Evolutionary conservation across 805 yeast genomes (phyloP).

Genomic region (Hanseniaspora lachancei): DNA sequence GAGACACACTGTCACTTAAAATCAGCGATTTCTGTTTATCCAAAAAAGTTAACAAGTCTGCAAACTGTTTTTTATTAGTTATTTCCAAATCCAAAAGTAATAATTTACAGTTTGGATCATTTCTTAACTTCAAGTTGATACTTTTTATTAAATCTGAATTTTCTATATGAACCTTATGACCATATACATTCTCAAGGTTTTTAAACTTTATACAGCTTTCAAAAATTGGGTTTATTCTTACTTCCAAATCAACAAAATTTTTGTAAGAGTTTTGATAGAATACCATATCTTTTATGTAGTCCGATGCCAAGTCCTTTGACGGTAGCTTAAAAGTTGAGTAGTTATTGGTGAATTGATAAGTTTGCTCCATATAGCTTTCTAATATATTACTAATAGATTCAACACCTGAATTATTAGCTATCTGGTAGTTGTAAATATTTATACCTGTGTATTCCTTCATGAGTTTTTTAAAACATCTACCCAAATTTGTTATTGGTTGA

Average conservation of each 20-base stretch:
- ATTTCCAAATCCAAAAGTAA: slow-evolving; percentile 9
- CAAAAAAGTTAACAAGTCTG: not conserved
- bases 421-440: not conserved
- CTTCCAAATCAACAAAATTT: not conserved
- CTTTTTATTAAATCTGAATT: not conserved
- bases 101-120: not conserved
- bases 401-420: not conserved
- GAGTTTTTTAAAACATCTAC: not conserved
- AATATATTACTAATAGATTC: not conserved
- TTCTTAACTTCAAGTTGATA: slow-evolving; percentile 1
- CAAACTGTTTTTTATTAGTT: not conserved
- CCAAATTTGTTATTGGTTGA: not conserved
- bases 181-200: slow-evolving; percentile 10
- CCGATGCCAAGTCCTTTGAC: not conserved
- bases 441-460: not conserved
- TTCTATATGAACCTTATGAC: slow-evolving; percentile 12
- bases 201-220: slow-evolving; percentile 3
- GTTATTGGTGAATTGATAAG: not conserved
- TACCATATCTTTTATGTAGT: not conserved
- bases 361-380: slow-evolving; percentile 2
- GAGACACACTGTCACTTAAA: not conserved
- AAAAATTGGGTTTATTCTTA: not conserved
- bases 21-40: not conserved
- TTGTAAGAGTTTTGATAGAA: not conserved
- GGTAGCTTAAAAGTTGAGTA: not conserved